Conservation (phyloP, 805 yeast species). For the Zygosaccharomyces bisporus region DNA sequence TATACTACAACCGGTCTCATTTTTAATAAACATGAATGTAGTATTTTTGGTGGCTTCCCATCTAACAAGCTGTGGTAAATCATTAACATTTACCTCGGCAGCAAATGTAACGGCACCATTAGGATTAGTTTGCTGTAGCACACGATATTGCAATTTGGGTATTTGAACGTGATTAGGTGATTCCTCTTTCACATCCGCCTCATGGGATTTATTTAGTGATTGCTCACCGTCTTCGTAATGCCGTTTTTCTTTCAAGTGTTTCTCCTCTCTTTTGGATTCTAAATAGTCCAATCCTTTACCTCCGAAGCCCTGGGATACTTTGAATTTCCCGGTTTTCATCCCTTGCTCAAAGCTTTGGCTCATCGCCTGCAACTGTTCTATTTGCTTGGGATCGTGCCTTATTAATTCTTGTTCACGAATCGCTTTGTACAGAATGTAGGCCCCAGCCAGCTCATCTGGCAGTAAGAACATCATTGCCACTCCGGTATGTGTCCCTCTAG, state of each 20-base stretch:
- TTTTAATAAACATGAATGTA: slow-evolving; percentile 59
- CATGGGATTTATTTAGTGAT: slow-evolving; percentile 13
- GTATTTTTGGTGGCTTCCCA: slow-evolving; percentile 74
- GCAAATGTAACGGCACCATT: slow-evolving; percentile 56
- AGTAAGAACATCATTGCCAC: slow-evolving; percentile 69
- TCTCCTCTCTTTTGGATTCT: slow-evolving; percentile 44
- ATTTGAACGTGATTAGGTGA: slow-evolving; percentile 22
- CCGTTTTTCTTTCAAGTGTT: slow-evolving; percentile 22
- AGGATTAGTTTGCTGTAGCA: slow-evolving; percentile 50
- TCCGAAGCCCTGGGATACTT: slow-evolving; percentile 76
- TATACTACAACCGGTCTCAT: slow-evolving; percentile 68
- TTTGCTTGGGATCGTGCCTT: slow-evolving; percentile 40
- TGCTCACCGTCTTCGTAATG: slow-evolving; percentile 13
- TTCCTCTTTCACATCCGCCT: slow-evolving; percentile 13
- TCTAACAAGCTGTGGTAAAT: slow-evolving; percentile 74
- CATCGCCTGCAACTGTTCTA: slow-evolving; percentile 40
- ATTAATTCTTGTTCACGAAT: slow-evolving; percentile 49
- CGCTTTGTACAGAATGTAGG: slow-evolving; percentile 49
- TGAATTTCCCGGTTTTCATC: slow-evolving; percentile 62
- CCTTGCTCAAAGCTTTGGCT: slow-evolving; percentile 55
- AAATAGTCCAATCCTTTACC: slow-evolving; percentile 86
- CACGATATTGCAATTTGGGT: slow-evolving; percentile 46
- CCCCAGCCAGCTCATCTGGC: slow-evolving; percentile 60
- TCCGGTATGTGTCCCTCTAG: slow-evolving; percentile 82
- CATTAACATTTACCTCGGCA: slow-evolving; percentile 74